These are phyloP conservation scores for Dendrobium chrysotoxum DNA, from an alignment of 106 monocot genomes.

Conservation along the genomic window DNA sequence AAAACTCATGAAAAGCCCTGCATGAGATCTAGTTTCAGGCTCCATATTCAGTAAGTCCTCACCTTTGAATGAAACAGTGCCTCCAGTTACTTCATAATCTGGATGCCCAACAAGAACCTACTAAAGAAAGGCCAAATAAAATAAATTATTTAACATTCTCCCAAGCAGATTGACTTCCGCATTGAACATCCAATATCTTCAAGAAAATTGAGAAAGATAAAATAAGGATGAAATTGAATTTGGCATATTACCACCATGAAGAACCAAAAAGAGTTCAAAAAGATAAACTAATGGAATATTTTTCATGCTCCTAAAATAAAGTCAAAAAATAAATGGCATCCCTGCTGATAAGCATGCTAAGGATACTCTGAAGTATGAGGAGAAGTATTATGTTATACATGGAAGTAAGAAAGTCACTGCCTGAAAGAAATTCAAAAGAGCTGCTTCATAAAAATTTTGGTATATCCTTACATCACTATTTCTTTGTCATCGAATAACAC, in stretches of 20 bases:
- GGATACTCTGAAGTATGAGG: not conserved
- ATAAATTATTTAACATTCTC: not conserved
- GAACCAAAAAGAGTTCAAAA: not conserved
- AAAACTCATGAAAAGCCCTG: conserved; percentile 92
- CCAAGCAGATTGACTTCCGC: not conserved
- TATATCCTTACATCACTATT: no score
- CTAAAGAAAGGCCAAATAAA: not conserved
- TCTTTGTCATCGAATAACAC: no score
- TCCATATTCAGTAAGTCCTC: conserved; percentile 80
- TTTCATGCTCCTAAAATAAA: not conserved
- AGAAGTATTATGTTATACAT: not conserved
- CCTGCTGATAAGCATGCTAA: not conserved
- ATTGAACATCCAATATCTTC: not conserved
- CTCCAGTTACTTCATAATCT: conserved; percentile 90
- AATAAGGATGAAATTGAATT: not conserved
- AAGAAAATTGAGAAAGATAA: not conserved
- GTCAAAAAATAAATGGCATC: not conserved
- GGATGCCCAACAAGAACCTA: conserved; percentile 99
- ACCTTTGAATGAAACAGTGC: conserved; percentile 69
- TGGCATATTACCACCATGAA: not conserved
- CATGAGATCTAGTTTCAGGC: conserved; percentile 96
- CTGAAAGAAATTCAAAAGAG: no score
- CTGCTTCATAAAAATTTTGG: no score
- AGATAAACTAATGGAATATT: not conserved
- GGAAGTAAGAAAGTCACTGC: no score